Base-by-base conservation (phyloP, 345 rosid genomes). In the Citrus cavaleriei region DNA sequence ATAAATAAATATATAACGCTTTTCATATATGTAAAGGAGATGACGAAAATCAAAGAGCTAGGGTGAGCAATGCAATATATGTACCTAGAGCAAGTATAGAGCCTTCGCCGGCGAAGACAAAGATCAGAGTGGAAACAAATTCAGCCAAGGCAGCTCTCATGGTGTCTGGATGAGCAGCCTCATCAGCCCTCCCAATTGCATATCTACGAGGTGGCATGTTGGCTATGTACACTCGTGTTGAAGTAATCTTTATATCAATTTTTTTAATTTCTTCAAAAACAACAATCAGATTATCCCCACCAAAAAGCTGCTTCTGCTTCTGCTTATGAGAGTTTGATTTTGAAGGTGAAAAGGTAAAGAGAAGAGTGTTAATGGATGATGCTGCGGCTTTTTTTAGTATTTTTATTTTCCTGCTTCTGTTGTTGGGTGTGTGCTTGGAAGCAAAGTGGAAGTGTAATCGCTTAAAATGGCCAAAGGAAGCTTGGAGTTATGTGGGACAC, bases 41-140 rank as follows among this genome's bases (percentile, higher is more conserved):
- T 34, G 40, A 65, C 34, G 28, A 35, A 7, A n/a, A 35, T 67
- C 2, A 9, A 19, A n/a, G 70, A 67, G 2, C 34, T 30, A 7
- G 27, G 34, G 35, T 24, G 34, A 30, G 32, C 19, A 6, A 66
- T 69, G n/a, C 12, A 27, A 27, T 51, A 32, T 24, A 69, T 54
- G 13, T 59, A 88, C 95, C 85, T 6, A 93, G 90, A 83, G 98
- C 95, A 32, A 93, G 92, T 60, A 88, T 67, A 35, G 91, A 90
- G 81, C 98, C 98, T 82, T 88, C 96, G 63, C 96, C 93, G 21
- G 93, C 91, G 21, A 93, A 93, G 38, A 93, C 92, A 58, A 91
- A 91, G 85, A 90, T 87, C 73, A 86, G 84, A 59, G 94, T 91
- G 78, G 96, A 87, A 70, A 93, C 54, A 81, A 93, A 84, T 84